Conservation (phyloP, 1,284 basidiomycete genomes). For the Cryptococcus sp. region DNA sequence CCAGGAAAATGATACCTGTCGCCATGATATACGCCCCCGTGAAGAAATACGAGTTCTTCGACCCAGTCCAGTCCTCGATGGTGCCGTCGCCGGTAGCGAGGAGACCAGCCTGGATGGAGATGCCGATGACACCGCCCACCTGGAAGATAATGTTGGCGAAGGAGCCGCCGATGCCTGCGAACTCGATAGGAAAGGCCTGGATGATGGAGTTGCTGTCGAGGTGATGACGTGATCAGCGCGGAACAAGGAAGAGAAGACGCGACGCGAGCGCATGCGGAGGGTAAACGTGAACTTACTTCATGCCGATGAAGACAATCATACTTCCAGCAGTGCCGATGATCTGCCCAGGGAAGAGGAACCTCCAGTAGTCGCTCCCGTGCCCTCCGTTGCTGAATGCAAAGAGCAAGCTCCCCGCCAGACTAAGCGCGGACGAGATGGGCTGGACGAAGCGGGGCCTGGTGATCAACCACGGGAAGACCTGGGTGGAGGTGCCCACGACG, state of each 20-base stretch:
- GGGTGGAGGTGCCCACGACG: conserved; percentile 35
- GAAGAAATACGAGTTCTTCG: conserved; percentile 41
- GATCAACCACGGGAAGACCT: conserved; percentile 39
- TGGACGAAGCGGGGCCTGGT: conserved; percentile 40
- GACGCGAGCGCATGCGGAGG: background rate
- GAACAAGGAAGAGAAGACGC: background rate
- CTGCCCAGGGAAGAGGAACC: conserved; percentile 42
- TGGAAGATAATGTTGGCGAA: conserved; percentile 48
- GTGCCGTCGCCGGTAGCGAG: conserved; percentile 32
- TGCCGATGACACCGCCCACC: conserved; percentile 45
- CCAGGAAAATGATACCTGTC: conserved; percentile 36
- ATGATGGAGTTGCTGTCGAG: conserved; percentile 29
- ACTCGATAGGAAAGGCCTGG: conserved; percentile 29
- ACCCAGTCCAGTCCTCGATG: conserved; percentile 39
- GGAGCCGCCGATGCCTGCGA: conserved; percentile 39
- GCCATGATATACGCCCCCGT: conserved; percentile 35
- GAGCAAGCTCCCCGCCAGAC: conserved; percentile 40
- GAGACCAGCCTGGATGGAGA: conserved; percentile 43
- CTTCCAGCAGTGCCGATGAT: conserved; percentile 42
- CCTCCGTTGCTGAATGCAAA: conserved; percentile 44
- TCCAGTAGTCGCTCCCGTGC: conserved; percentile 43
- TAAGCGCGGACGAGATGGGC: conserved; percentile 31
- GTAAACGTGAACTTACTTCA: conserved; percentile 21
- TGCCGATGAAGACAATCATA: conserved; percentile 45
- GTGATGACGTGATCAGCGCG: background rate